These are phyloP conservation scores for Wickerhamiella kurtzmanii DNA, from an alignment of 805 yeast species.

Conservation along the genomic window DNA sequence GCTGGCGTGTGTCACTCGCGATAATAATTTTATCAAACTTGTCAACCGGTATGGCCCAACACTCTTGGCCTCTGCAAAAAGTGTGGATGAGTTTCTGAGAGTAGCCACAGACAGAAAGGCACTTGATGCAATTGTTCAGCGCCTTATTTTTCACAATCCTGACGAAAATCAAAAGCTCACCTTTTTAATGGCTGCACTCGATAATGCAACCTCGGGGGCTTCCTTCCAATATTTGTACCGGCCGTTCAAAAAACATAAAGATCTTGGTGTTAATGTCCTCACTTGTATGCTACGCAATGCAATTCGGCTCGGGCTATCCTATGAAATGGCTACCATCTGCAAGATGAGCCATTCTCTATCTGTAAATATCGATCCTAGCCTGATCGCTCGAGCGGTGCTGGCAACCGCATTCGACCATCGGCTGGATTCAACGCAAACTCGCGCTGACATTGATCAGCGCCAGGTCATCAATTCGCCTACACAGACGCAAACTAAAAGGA, in stretches of 20 bases:
- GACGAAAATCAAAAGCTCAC: background rate
- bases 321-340: constrained; percentile 15
- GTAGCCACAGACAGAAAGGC: background rate
- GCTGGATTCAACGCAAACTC: background rate
- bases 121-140: background rate
- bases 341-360: background rate
- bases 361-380: constrained; percentile 1
- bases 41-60: background rate
- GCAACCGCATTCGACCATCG: constrained; percentile 19
- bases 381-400: constrained; percentile 19
- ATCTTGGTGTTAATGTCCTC: background rate
- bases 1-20: constrained; percentile 5
- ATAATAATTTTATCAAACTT: background rate
- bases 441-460: background rate
- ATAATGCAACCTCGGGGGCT: background rate
- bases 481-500: constrained; percentile 3
- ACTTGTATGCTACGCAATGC: constrained; percentile 10
- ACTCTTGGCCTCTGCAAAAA: background rate
- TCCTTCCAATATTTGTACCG: background rate
- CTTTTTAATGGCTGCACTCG: background rate
- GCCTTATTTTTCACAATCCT: background rate
- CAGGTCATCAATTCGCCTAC: background rate
- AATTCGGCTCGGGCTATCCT: constrained; percentile 7
- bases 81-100: background rate
- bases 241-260: background rate